Percentiles rank a stretch among this genome's conserved stretches.
phyloP scores from a whole-genome alignment of 1,139 yeast species.

The Eremothecium sinecaudum region DNA sequence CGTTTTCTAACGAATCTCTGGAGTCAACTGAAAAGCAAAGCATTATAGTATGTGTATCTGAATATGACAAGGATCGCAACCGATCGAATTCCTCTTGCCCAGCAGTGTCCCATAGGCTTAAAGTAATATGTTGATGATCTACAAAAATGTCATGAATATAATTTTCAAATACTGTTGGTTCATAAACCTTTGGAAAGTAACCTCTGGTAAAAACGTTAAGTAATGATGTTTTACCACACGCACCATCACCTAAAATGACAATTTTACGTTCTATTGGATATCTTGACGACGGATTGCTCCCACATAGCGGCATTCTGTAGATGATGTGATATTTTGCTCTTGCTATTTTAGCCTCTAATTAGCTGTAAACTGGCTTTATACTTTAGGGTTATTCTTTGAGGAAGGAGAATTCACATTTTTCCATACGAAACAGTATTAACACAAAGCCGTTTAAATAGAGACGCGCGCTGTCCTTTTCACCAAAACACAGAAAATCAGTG shows the following conservation, averaged over 20 bases:
- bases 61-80: slow-evolving; percentile 76
- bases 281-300: slow-evolving; percentile 22
- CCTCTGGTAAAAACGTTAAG: slow-evolving; percentile 95
- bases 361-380: too few species aligned
- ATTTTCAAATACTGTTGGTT: slow-evolving; percentile 96
- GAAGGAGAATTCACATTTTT: too few species aligned
- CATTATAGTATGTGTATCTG: slow-evolving; percentile 96
- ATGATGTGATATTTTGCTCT: background rate
- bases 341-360: too few species aligned
- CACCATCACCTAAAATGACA: slow-evolving; percentile 97
- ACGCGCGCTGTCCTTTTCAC: too few species aligned
- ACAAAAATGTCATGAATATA: slow-evolving; percentile 95
- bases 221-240: slow-evolving; percentile 85
- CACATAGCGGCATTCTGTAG: slow-evolving; percentile 22
- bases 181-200: slow-evolving; percentile 95
- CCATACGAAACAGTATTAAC: too few species aligned
- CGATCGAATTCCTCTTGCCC: slow-evolving; percentile 98
- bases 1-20: slow-evolving; percentile 88
- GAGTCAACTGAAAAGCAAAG: slow-evolving; percentile 93
- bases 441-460: too few species aligned
- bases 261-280: slow-evolving; percentile 70
- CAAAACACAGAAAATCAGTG: too few species aligned
- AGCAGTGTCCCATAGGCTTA: slow-evolving; percentile 97
- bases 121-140: slow-evolving; percentile 85
- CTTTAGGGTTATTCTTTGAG: too few species aligned